Evolutionary conservation across 1,284 basidiomycete genomes (phyloP).

Genomic region (Naganishia liquefaciens): DNA sequence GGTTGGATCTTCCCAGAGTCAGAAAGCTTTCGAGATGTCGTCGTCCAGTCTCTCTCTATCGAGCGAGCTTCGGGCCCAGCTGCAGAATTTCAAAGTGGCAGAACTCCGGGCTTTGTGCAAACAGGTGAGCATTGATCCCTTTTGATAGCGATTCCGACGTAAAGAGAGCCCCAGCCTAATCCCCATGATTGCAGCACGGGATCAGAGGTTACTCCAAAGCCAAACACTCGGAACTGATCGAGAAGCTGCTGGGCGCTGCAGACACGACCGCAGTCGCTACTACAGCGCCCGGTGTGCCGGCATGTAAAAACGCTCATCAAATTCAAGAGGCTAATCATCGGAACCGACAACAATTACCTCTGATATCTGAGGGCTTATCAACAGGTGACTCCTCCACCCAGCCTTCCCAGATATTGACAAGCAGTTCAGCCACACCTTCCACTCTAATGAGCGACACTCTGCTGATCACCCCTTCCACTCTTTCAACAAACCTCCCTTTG

Average conservation of each 20-base stretch:
- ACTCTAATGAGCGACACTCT: background rate
- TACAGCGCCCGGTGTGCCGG: no score
- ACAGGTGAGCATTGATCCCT: slow-evolving; percentile 1
- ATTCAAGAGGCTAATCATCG: background rate
- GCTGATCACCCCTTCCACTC: background rate
- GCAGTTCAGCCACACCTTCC: no score
- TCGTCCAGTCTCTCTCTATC: no score
- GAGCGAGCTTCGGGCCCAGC: background rate
- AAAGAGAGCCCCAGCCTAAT: background rate
- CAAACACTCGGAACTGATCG: background rate
- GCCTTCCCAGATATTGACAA: no score
- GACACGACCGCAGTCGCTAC: background rate
- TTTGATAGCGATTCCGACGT: background rate
- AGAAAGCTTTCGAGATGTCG: no score
- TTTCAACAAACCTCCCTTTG: no score
- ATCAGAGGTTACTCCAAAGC: slow-evolving; percentile 8
- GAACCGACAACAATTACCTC: no score
- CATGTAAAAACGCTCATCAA: background rate
- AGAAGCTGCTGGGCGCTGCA: background rate
- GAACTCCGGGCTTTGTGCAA: slow-evolving; percentile 16
- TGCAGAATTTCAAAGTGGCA: slow-evolving; percentile 10
- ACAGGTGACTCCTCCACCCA: no score
- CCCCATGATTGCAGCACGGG: background rate
- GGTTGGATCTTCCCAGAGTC: no score
- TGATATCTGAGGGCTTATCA: no score